phyloP scores from a whole-genome alignment of 192 early-diverging fungal species.

The Helicostylum pulchrum region DNA sequence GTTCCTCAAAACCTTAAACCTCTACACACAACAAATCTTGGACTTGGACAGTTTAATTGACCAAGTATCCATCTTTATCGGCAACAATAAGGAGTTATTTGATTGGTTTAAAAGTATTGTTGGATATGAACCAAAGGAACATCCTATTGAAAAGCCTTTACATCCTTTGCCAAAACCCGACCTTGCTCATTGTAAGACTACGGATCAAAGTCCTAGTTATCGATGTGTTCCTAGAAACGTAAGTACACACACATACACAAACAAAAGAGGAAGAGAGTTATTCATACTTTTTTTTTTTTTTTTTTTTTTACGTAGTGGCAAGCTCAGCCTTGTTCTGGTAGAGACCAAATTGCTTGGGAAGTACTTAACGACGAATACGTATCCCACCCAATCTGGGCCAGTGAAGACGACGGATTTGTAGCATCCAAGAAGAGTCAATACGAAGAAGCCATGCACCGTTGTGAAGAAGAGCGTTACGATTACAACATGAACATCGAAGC shows the following conservation, averaged over 20 bases:
- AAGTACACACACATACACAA: constrained; percentile 19
- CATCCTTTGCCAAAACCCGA: constrained; percentile 62
- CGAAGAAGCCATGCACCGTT: constrained; percentile 93
- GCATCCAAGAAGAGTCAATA: constrained; percentile 88
- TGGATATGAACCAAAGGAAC: constrained; percentile 76
- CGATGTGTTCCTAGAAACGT: constrained; percentile 61
- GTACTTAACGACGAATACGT: constrained; percentile 97
- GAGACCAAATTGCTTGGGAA: constrained; percentile 88
- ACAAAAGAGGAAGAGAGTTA: too few relatives aligned
- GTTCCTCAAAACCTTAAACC: constrained; percentile 92
- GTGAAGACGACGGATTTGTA: constrained; percentile 87
- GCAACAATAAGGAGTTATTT: constrained; percentile 80
- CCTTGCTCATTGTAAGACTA: constrained; percentile 51
- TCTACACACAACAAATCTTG: constrained; percentile 93
- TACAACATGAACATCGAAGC: constrained; percentile 98
- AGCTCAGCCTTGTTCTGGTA: constrained; percentile 77
- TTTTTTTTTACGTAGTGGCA: constrained; percentile 36
- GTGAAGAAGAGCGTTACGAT: constrained; percentile 94
- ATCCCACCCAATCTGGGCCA: constrained; percentile 88
- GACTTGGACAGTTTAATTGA: constrained; percentile 82
- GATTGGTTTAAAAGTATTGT: constrained; percentile 92
- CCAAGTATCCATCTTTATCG: constrained; percentile 81
- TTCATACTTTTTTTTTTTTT: constrained; percentile 4
- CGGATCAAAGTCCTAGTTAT: constrained; percentile 67
- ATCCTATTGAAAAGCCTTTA: constrained; percentile 60